Evolutionary conservation across 2,329 filamentous ascomycete genomes (phyloP).

Genomic region (Botrytis paeoniae): DNA sequence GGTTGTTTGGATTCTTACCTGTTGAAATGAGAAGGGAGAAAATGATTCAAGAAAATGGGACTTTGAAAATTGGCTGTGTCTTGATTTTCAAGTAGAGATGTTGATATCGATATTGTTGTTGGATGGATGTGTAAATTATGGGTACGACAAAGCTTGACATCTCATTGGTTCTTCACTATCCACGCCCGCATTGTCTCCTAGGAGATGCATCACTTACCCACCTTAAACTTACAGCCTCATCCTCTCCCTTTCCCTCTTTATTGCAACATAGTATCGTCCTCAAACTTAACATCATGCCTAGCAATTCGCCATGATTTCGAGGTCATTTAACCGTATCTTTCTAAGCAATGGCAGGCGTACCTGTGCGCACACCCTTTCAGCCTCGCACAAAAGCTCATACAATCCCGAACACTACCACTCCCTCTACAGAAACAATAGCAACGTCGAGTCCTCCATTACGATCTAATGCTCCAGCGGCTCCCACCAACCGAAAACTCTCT

Average conservation of each 20-base stretch:
- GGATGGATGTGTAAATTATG: neutral
- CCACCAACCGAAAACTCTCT: constrained; percentile 37
- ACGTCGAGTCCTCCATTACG: constrained; percentile 16
- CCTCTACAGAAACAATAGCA: constrained; percentile 6
- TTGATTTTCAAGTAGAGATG: neutral
- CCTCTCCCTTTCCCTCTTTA: neutral
- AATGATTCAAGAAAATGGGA: neutral
- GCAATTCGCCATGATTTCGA: constrained; percentile 11
- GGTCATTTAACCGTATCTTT: neutral
- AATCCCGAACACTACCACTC: neutral
- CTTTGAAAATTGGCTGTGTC: neutral
- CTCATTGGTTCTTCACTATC: neutral
- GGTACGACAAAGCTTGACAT: neutral
- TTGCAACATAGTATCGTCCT: neutral
- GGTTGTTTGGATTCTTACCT: neutral
- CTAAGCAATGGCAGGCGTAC: constrained; percentile 19
- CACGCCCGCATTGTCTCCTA: neutral
- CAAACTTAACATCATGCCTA: neutral
- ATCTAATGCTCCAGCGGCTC: constrained; percentile 30
- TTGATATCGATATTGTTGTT: neutral
- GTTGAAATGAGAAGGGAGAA: neutral
- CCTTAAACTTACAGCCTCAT: constrained; percentile 3
- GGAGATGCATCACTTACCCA: neutral
- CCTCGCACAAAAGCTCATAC: constrained; percentile 18
- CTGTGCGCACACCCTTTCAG: constrained; percentile 19